Base-by-base conservation (phyloP, 306 rosid genomes). In the Lupinus albus region DNA sequence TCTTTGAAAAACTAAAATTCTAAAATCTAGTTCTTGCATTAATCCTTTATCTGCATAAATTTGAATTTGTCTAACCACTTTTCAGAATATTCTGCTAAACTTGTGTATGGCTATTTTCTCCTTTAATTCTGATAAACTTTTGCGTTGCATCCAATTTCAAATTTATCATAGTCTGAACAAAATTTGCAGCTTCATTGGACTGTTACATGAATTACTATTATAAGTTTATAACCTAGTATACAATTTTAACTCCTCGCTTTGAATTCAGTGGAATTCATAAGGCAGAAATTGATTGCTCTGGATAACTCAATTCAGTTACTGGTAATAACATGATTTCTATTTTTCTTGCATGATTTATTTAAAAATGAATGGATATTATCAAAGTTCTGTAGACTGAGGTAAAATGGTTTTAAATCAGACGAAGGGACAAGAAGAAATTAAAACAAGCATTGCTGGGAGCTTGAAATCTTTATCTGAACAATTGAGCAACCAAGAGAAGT, bases 391-490 rank as follows among this genome's bases (percentile, higher is more conserved):
- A 11, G 62, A 55, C 62, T 53, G 75, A 79, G n/a, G 18, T 47
- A 57, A 32, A 61, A 50, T 60, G 78, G 47, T 72, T 75, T 67
- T 62, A 48, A 80, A 75, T 76, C 85, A 94, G 99, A 84, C 52
- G 65, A 91, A 82, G 81, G 89, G 87, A 76, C 97, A 86, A 61
- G 93, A 88, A 75, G 96, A 88, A 61, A 48, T 85, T 51, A 88
- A 79, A 84, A 83, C 83, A 74, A 86, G 72, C 80, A 56, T 88
- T 48, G 89, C 83, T 30, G 84, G 57, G 68, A 86, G 89, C 82
- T 81, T 94, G 82, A 85, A 85, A 79, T 81, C 77, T 66, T 79
- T 88, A 68, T 81, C 84, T 10, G 95, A 90, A 56, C 84, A 71
- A 71, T 69, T 82, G 62, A 84, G 78, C 68, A 80, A 71, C 77